These are phyloP conservation scores for Phlyctochytrium bullatum DNA, from an alignment of 192 early-diverging fungal genomes.

Conservation along the genomic window DNA sequence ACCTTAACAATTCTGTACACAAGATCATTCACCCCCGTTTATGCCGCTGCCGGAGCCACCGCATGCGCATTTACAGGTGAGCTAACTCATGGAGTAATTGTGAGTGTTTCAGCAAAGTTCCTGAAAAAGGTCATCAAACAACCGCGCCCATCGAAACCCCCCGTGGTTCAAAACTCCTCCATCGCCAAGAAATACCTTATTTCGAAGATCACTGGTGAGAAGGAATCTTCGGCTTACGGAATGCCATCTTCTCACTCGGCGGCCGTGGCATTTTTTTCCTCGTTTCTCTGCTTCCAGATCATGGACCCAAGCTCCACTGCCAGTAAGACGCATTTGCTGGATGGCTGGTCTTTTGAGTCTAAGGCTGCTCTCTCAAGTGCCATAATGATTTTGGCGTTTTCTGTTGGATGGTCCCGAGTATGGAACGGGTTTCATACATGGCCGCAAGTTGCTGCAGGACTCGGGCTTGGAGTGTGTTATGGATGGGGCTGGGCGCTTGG, in stretches of 20 bases:
- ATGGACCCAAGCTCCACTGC: no score
- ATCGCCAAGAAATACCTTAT: background rate
- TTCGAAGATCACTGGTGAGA: background rate
- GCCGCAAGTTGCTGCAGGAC: background rate
- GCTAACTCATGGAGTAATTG: background rate
- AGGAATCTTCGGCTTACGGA: constrained; percentile 1
- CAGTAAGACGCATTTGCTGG: no score
- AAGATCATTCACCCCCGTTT: background rate
- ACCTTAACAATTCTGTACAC: background rate
- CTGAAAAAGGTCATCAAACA: background rate
- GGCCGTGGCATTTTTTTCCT: background rate
- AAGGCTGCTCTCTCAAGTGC: background rate
- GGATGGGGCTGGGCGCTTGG: no score
- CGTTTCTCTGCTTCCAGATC: background rate
- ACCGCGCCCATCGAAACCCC: background rate
- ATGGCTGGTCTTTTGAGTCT: no score
- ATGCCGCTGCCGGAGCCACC: background rate
- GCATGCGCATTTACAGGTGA: background rate
- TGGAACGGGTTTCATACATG: background rate
- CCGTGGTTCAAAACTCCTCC: background rate
- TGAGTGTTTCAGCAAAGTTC: background rate
- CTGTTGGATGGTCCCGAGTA: background rate
- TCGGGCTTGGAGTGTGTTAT: background rate
- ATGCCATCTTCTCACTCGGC: background rate
- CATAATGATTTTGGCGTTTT: background rate